Evolutionary conservation across 805 yeast genomes (phyloP).

Genomic region (Candida koratica): DNA sequence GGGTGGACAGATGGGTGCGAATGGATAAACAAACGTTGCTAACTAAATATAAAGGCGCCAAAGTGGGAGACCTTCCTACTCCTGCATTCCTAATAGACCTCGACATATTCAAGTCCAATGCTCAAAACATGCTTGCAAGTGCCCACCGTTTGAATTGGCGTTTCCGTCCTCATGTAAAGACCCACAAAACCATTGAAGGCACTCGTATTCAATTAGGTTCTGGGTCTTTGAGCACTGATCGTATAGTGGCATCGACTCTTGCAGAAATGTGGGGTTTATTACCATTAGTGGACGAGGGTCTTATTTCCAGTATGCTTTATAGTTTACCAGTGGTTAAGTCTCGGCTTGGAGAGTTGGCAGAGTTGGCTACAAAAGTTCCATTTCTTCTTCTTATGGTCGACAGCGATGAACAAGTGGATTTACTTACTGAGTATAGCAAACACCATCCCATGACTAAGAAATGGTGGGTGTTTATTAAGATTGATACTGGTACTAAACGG

Average conservation of each 20-base stretch:
- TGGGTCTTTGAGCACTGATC: constrained; percentile 34
- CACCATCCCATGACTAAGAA: constrained; percentile 22
- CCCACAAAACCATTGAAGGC: constrained; percentile 68
- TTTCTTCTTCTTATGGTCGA: constrained; percentile 59
- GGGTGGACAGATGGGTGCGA: too few relatives aligned
- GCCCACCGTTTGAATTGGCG: constrained; percentile 36
- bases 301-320: constrained; percentile 29
- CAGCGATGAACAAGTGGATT: constrained; percentile 50
- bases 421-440: constrained; percentile 37
- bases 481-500: constrained; percentile 67
- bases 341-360: constrained; percentile 45
- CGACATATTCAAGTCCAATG: constrained; percentile 39
- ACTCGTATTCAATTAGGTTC: constrained; percentile 47
- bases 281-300: constrained; percentile 37
- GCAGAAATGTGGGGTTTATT: constrained; percentile 58
- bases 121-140: constrained; percentile 46
- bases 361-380: constrained; percentile 38
- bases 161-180: constrained; percentile 72
- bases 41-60: constrained; percentile 36
- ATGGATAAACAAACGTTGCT: constrained; percentile 22
- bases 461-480: constrained; percentile 66
- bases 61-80: constrained; percentile 49
- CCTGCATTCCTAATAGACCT: constrained; percentile 54
- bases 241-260: constrained; percentile 65
- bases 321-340: constrained; percentile 47